Percentiles rank a stretch among this genome's conserved stretches.
Conservation (phyloP, 148 eudicot species). For the Selenicereus undatus region DNA sequence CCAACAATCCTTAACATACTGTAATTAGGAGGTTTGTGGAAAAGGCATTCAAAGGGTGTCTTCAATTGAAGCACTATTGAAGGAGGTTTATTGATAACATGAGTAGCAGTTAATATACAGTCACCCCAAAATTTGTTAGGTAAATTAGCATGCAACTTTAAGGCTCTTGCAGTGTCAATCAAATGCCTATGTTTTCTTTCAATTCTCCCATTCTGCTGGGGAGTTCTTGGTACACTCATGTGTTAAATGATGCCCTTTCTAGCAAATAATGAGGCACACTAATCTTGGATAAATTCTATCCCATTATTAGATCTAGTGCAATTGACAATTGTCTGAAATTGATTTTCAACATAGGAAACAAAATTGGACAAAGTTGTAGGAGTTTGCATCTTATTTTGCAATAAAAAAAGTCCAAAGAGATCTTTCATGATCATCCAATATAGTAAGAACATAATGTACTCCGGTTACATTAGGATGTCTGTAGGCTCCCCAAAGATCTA, state of each 20-base stretch:
- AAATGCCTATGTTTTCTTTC: background rate
- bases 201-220: background rate
- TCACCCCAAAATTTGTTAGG: background rate
- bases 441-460: background rate
- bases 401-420: background rate
- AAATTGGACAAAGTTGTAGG: background rate
- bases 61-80: background rate
- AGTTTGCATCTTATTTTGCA: background rate
- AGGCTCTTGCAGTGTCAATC: background rate
- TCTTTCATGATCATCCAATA: background rate
- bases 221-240: background rate
- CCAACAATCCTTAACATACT: background rate
- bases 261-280: background rate
- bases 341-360: background rate
- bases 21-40: no score
- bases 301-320: background rate
- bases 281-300: background rate
- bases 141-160: background rate
- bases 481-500: background rate
- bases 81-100: background rate
- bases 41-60: background rate
- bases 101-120: background rate
- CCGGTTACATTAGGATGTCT: background rate
- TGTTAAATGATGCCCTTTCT: background rate
- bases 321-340: background rate